A percentile compares a stretch with the other conserved stretches of the same genome.
Conservation (phyloP, 2,329 filamentous ascomycete genomes). For the Aspergillus sp. region DNA sequence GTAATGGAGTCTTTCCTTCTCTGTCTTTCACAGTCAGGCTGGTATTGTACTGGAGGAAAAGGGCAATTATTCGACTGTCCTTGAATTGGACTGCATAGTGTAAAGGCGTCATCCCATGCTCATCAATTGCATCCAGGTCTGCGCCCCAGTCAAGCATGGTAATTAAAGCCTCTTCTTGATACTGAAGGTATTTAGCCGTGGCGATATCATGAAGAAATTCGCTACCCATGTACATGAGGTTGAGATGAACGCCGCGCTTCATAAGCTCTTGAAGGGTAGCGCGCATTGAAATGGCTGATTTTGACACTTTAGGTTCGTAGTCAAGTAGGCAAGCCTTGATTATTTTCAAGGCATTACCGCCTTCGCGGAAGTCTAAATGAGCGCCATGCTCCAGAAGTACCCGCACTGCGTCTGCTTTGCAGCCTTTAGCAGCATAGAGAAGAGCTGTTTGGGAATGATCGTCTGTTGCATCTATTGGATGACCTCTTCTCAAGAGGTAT, state of each 20-base stretch:
- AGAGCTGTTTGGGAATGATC: no score
- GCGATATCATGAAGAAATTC: neutral
- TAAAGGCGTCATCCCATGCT: neutral
- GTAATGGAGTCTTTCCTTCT: neutral
- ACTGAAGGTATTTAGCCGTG: neutral
- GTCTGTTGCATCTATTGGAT: no score
- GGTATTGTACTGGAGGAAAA: neutral
- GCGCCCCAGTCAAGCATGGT: no score
- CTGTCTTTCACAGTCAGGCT: neutral
- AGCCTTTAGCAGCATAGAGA: no score
- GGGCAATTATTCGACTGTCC: neutral
- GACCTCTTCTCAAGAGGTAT: no score
- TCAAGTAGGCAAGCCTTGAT: neutral
- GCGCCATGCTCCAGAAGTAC: no score
- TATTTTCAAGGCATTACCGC: neutral
- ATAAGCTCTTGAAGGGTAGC: neutral
- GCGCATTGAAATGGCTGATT: neutral
- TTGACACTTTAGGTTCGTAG: neutral
- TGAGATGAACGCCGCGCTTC: neutral
- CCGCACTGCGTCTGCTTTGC: no score
- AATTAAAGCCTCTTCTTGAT: neutral
- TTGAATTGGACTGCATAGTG: neutral
- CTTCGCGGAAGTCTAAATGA: no score
- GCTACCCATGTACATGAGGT: neutral
- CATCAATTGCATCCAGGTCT: neutral